Base-by-base conservation (phyloP, 2,329 filamentous ascomycete species). In the Juglanconis sp. region DNA sequence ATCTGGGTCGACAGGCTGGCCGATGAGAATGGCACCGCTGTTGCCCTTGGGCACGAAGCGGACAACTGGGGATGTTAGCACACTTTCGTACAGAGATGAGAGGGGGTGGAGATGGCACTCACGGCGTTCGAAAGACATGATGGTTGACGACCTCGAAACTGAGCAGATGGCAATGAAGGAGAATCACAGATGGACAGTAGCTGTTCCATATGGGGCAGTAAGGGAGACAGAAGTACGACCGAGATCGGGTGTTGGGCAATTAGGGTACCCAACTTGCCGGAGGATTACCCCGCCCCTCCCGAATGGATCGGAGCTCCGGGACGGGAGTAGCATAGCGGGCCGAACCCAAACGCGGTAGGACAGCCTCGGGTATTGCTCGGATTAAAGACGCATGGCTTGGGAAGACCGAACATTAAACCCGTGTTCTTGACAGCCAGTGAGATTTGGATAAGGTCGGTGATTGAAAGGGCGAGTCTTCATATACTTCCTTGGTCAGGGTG, bases 1-100 rank as follows among this genome's bases (percentile, higher is more conserved):
- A 9, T 76, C 70, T 30, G 61, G n/a, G 54, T 63, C 58, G 6
- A 63, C 58, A 8, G 61, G 61, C 58, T 63, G 44, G 38, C 61
- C 61, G 47, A 63, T 61, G 51, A 63, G 54, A 13, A 55, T 46
- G 35, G 58, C 42, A 30, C 35, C 48, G 46, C 54, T 55, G 53
- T 44, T 48, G 61, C 50, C 58, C 54, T 61, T 63, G 24, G 61
- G 58, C 46, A 55, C 51, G 40, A 63, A 63, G 2, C 61, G 61
- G 34, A 63, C 58, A 38, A 63, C 58, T 63, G 47, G 30, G 15
- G 13, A 47, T 40, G 50, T 48, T 32, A 13, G 42, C 2, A 3
- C 4, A 32, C 7, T 6, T 15, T 13, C 30, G 44, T 5, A 13
- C 13, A 31, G 5, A 2, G 24, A 24, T 24, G 24, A 24, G 24